Evolutionary conservation across 768 basidiomycete species (phyloP).

Genomic region (Leccinum boreale): DNA sequence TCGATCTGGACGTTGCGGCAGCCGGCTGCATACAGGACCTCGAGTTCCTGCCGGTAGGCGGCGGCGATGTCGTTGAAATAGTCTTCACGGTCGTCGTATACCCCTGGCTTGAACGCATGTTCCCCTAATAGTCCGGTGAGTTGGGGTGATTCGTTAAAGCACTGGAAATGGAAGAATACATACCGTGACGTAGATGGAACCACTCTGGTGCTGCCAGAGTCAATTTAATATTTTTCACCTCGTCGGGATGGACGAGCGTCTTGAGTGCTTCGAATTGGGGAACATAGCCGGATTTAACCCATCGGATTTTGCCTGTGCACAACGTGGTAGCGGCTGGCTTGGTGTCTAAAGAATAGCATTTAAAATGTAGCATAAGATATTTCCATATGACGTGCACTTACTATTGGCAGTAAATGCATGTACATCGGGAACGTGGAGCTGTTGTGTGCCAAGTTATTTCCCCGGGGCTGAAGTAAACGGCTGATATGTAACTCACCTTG

Average conservation of each 20-base stretch:
- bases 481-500: conserved; percentile 12
- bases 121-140: conserved; percentile 13
- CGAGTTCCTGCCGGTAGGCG: conserved; percentile 45
- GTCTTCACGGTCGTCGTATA: conserved; percentile 30
- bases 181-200: conserved; percentile 64
- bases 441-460: neutral
- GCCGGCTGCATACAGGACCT: conserved; percentile 43
- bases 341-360: conserved; percentile 9
- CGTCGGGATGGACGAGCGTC: conserved; percentile 52
- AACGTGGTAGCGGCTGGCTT: conserved; percentile 21
- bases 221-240: conserved; percentile 65
- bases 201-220: conserved; percentile 71
- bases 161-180: conserved; percentile 1
- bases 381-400: conserved; percentile 1
- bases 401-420: conserved; percentile 19
- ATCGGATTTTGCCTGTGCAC: conserved; percentile 57
- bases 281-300: conserved; percentile 58
- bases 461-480: no score
- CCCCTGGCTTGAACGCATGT: conserved; percentile 18
- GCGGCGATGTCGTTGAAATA: conserved; percentile 49
- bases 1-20: conserved; percentile 44
- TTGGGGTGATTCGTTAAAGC: neutral
- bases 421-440: conserved; percentile 28
- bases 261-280: conserved; percentile 64
- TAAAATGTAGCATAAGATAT: neutral